phyloP scores from a whole-genome alignment of 164 flowering plant genomes.

The Protea cynaroides region DNA sequence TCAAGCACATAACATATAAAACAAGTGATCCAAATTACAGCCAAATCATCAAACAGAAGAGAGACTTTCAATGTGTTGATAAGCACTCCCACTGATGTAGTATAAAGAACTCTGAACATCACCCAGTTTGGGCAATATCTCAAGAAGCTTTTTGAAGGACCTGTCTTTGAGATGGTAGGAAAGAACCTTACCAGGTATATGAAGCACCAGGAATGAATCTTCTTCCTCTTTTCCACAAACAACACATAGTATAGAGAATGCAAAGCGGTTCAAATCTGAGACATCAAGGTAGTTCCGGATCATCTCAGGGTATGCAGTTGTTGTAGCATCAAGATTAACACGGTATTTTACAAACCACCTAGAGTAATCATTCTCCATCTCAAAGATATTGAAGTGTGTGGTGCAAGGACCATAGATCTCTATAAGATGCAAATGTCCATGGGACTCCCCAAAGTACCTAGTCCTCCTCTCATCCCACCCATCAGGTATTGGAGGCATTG shows the following conservation, averaged over 20 bases:
- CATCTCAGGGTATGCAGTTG: constrained; percentile 10
- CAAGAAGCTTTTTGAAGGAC: constrained; percentile 1
- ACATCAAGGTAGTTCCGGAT: not conserved
- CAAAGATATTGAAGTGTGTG: constrained; percentile 15
- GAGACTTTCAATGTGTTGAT: too few species aligned
- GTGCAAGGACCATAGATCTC: not conserved
- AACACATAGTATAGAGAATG: constrained; percentile 4
- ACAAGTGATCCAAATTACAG: too few species aligned
- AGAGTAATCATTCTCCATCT: constrained; percentile 19
- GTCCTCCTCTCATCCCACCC: not conserved
- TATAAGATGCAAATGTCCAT: constrained; percentile 21
- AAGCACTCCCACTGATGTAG: too few species aligned
- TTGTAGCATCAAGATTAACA: too few species aligned
- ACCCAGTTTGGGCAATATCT: too few species aligned
- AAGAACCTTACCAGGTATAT: constrained; percentile 16
- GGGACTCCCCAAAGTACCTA: constrained; percentile 19
- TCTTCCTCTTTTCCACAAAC: constrained; percentile 15
- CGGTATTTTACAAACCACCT: constrained; percentile 21
- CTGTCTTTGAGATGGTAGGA: constrained; percentile 13
- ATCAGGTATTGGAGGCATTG: not conserved
- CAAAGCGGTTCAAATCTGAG: too few species aligned
- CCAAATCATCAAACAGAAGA: too few species aligned
- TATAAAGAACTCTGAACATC: too few species aligned
- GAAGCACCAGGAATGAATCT: constrained; percentile 20
- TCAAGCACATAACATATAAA: too few species aligned